Percentiles rank a stretch among this genome's conserved stretches.
phyloP scores from a whole-genome alignment of 73 alveolate species.

The Paraurostyla sp. region DNA sequence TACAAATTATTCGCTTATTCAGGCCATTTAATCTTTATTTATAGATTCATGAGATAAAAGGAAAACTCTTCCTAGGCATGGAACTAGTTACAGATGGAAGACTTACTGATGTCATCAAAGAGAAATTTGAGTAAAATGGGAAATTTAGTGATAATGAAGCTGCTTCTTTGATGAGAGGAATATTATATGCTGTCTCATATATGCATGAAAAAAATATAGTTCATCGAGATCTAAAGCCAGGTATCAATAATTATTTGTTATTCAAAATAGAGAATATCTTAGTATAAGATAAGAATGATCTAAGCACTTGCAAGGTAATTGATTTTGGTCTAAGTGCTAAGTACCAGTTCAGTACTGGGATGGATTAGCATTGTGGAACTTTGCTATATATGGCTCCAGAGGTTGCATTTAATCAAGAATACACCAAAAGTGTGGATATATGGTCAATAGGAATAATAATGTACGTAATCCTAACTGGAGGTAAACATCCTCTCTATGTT shows the following conservation, averaged over 20 bases:
- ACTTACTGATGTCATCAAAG: constrained; percentile 68
- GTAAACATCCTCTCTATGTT: constrained; percentile 77
- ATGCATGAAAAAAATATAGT: constrained; percentile 89
- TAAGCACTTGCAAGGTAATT: constrained; percentile 40
- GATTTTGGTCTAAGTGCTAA: constrained; percentile 76
- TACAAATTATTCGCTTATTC: too few relatives aligned
- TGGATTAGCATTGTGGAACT: constrained; percentile 84
- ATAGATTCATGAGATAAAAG: constrained; percentile 51
- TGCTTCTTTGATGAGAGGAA: constrained; percentile 76
- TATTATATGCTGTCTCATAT: constrained; percentile 84
- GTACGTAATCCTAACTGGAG: constrained; percentile 81
- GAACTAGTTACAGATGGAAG: constrained; percentile 75
- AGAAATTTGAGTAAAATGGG: neutral
- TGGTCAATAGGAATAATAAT: constrained; percentile 84
- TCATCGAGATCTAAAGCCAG: constrained; percentile 94
- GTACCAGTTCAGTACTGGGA: constrained; percentile 31
- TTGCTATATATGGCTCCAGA: constrained; percentile 92
- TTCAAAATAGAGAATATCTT: neutral
- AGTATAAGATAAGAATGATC: neutral
- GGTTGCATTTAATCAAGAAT: constrained; percentile 75
- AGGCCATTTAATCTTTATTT: neutral
- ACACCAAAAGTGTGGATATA: constrained; percentile 83
- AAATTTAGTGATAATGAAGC: constrained; percentile 81
- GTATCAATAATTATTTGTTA: constrained; percentile 60
- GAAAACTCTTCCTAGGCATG: constrained; percentile 54